A percentile compares a stretch with the other conserved stretches of the same genome.
Evolutionary conservation across 225 moss, liverwort and hornwort genomes (phyloP).

Genomic region (Ulota crispa): DNA sequence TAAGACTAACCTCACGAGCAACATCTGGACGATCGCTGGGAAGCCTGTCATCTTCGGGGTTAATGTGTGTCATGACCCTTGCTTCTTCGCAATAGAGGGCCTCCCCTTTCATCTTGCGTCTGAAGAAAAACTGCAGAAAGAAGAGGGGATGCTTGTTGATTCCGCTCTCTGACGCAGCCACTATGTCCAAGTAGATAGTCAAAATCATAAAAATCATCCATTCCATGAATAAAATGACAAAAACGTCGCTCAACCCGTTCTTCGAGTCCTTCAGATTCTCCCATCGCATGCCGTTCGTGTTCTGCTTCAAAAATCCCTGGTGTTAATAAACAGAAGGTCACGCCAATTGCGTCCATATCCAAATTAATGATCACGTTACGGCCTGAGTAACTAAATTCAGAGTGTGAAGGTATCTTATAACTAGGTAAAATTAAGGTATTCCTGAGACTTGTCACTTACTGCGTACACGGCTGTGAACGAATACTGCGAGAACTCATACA

Average conservation of each 20-base stretch:
- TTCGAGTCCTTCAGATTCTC: constrained; percentile 54
- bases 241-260: constrained; percentile 64
- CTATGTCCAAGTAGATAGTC: constrained; percentile 81
- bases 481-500: constrained; percentile 84
- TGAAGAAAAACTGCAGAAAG: constrained; percentile 49
- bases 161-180: constrained; percentile 74
- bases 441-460: constrained; percentile 21
- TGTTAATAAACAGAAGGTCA: not conserved
- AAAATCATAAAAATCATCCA: constrained; percentile 68
- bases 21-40: constrained; percentile 62
- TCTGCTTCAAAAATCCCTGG: constrained; percentile 20
- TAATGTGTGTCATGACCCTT: constrained; percentile 33
- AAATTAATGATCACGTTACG: not conserved
- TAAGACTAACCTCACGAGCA: constrained; percentile 65
- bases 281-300: constrained; percentile 69
- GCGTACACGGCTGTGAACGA: constrained; percentile 54
- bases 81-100: constrained; percentile 23
- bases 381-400: not conserved
- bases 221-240: constrained; percentile 68
- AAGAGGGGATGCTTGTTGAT: constrained; percentile 92
- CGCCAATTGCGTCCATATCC: not conserved
- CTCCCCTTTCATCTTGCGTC: constrained; percentile 27
- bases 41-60: constrained; percentile 33
- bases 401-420: not conserved
- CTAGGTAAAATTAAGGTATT: not conserved